A percentile compares a stretch with the other conserved stretches of the same genome.
These are phyloP conservation scores for Hygrophila difformis DNA, from an alignment of 257 asterid species.

Conservation along the genomic window DNA sequence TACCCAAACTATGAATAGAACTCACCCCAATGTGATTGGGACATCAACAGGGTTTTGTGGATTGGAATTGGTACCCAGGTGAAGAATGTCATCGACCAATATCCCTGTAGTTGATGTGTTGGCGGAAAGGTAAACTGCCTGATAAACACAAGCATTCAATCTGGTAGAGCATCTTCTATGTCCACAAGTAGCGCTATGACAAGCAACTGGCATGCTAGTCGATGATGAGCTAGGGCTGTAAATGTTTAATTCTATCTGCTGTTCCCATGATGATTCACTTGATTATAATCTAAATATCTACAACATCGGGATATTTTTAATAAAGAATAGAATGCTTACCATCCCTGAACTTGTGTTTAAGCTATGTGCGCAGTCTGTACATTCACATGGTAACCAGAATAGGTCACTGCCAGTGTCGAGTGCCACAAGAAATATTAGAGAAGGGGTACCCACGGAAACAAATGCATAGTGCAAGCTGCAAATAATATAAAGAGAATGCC, in stretches of 20 bases:
- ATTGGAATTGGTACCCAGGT: slow-evolving; percentile 44
- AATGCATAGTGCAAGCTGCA: slow-evolving; percentile 86
- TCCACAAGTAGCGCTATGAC: slow-evolving; percentile 71
- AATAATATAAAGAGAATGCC: slow-evolving; percentile 1
- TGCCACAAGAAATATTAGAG: slow-evolving; percentile 56
- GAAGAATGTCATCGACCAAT: slow-evolving; percentile 78
- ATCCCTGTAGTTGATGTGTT: slow-evolving; percentile 78
- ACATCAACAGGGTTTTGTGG: slow-evolving; percentile 40
- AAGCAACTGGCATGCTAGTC: slow-evolving; percentile 48
- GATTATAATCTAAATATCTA: too few relatives aligned
- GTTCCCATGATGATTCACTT: slow-evolving; percentile 16
- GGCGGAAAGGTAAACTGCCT: slow-evolving; percentile 66
- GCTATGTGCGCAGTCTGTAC: slow-evolving; percentile 47
- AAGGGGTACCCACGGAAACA: slow-evolving; percentile 76
- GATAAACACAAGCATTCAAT: slow-evolving; percentile 71
- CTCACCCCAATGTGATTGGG: slow-evolving; percentile 83
- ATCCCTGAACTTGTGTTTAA: slow-evolving; percentile 36
- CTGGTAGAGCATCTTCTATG: slow-evolving; percentile 37
- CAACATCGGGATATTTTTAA: neutral
- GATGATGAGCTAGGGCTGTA: slow-evolving; percentile 73
- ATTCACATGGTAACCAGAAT: slow-evolving; percentile 92
- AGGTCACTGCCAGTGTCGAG: slow-evolving; percentile 96
- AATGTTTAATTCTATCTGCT: slow-evolving; percentile 60
- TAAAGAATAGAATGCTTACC: slow-evolving; percentile 24
- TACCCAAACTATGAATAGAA: slow-evolving; percentile 5